phyloP scores from a whole-genome alignment of 176 grass and related monocot genomes.

The Cenchrus fungigraminus region DNA sequence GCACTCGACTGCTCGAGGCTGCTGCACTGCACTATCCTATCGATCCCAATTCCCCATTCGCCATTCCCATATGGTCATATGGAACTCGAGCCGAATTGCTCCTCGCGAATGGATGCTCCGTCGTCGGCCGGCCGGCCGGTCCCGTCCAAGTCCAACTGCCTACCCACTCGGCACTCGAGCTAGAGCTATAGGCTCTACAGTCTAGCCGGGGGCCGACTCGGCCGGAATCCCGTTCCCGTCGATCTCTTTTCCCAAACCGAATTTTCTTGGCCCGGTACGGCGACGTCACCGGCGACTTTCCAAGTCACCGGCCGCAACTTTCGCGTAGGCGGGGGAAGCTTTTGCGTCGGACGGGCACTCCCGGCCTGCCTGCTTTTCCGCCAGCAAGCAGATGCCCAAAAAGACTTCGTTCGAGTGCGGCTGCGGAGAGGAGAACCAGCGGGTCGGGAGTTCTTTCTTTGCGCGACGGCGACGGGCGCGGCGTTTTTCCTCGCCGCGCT shows the following conservation, averaged over 20 bases:
- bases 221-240: conserved; percentile 34
- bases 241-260: conserved; percentile 5
- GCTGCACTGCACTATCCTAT: too few species aligned
- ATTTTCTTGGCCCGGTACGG: conserved; percentile 27
- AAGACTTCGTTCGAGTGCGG: conserved; percentile 7
- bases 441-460: conserved; percentile 35
- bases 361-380: conserved; percentile 36
- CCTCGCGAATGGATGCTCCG: background rate
- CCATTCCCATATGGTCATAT: conserved; percentile 39
- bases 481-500: background rate
- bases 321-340: conserved; percentile 32
- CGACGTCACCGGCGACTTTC: conserved; percentile 53
- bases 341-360: conserved; percentile 65
- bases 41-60: too few species aligned
- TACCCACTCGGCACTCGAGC: background rate
- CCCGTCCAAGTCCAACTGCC: conserved; percentile 6
- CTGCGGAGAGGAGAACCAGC: background rate
- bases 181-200: background rate
- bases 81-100: conserved; percentile 36
- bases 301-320: conserved; percentile 56
- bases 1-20: too few species aligned
- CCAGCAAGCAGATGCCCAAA: conserved; percentile 31
- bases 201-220: background rate
- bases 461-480: conserved; percentile 28
- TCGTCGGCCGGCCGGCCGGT: background rate